Conservation (phyloP, 1,284 basidiomycete genomes). For the Chiua sp. region DNA sequence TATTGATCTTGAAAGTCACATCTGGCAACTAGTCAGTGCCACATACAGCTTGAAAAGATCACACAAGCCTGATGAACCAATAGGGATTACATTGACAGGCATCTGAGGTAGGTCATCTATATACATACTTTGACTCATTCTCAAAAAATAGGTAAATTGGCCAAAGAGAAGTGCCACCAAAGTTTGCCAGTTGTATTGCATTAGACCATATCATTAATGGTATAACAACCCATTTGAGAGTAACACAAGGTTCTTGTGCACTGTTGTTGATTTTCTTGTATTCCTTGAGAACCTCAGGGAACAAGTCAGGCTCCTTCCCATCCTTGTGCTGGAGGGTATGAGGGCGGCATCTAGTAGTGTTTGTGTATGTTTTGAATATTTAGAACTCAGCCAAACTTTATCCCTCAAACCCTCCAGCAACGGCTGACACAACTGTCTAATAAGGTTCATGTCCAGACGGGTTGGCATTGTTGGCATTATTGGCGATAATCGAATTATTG, state of each 20-base stretch:
- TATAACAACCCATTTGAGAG: slow-evolving; percentile 13
- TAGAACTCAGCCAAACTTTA: no score
- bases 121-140: slow-evolving; percentile 23
- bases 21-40: slow-evolving; percentile 21
- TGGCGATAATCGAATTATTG: no score
- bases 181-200: slow-evolving; percentile 29
- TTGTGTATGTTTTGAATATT: no score
- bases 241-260: slow-evolving; percentile 13
- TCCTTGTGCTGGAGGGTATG: no score
- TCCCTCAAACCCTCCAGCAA: no score
- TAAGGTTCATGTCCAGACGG: no score
- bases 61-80: slow-evolving; percentile 16
- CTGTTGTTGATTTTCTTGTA: slow-evolving; percentile 20
- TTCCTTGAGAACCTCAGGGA: slow-evolving; percentile 14
- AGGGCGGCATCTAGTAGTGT: no score
- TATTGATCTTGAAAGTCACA: slow-evolving; percentile 26
- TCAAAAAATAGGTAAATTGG: slow-evolving; percentile 38
- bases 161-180: slow-evolving; percentile 27
- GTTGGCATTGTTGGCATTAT: no score
- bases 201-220: slow-evolving; percentile 40
- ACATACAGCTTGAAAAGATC: no score
- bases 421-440: no score
- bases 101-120: slow-evolving; percentile 2
- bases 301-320: no score
- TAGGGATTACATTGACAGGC: slow-evolving; percentile 38